A percentile compares a stretch with the other conserved stretches of the same genome.
These are phyloP conservation scores for Wickerhamiella alocasiicola DNA, from an alignment of 805 yeast genomes.

Conservation along the genomic window DNA sequence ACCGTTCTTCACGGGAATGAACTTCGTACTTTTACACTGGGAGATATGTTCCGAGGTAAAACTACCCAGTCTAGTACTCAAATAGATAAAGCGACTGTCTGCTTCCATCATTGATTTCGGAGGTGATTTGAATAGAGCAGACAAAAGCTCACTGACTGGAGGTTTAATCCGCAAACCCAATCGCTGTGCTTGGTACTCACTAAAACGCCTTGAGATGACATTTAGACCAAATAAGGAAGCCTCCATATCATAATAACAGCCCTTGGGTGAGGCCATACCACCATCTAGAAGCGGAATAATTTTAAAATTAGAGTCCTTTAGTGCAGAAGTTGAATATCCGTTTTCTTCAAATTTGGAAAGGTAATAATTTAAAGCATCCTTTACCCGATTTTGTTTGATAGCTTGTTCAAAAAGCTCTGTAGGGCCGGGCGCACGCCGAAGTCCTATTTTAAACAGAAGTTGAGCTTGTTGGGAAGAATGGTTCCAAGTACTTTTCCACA, in stretches of 20 bases:
- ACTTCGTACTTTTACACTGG: slow-evolving; percentile 13
- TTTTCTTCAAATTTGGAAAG: slow-evolving; percentile 20
- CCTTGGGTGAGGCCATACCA: slow-evolving; percentile 16
- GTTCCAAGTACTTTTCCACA: slow-evolving; percentile 23
- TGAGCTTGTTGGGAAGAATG: slow-evolving; percentile 22
- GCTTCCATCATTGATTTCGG: slow-evolving; percentile 16
- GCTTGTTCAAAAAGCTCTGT: slow-evolving; percentile 19
- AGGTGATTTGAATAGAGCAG: slow-evolving; percentile 7
- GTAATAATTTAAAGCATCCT: slow-evolving; percentile 24
- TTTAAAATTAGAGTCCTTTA: slow-evolving; percentile 3
- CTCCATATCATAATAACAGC: slow-evolving; percentile 20
- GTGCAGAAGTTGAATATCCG: slow-evolving; percentile 13
- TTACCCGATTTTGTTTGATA: slow-evolving; percentile 9
- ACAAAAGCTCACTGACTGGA: slow-evolving; percentile 16
- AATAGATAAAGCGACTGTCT: slow-evolving; percentile 21
- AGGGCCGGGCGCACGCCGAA: slow-evolving; percentile 22
- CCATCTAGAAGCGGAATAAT: slow-evolving; percentile 19
- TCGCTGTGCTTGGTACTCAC: slow-evolving; percentile 21
- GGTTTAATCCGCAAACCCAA: slow-evolving; percentile 27
- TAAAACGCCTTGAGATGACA: slow-evolving; percentile 19
- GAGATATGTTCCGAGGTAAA: slow-evolving; percentile 17
- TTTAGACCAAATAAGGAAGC: slow-evolving; percentile 24
- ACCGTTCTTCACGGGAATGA: slow-evolving; percentile 23
- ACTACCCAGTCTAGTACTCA: slow-evolving; percentile 22
- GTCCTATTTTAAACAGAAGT: slow-evolving; percentile 25